These are phyloP conservation scores for Vanderwaltozyma tropicalis DNA, from an alignment of 805 yeast species.

Conservation along the genomic window DNA sequence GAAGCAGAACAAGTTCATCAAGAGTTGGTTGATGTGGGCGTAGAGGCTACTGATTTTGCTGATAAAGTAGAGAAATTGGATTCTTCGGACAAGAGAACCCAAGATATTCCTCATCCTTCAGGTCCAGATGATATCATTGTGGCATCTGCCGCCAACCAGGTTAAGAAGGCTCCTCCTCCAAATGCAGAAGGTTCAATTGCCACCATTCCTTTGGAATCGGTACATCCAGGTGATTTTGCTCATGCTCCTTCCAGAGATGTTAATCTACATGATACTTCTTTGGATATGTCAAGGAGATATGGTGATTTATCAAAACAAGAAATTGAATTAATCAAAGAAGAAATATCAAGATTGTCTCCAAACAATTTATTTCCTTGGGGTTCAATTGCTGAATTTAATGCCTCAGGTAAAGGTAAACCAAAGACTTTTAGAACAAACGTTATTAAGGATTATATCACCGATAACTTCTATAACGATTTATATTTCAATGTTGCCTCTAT, in stretches of 20 bases:
- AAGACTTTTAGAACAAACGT: constrained; percentile 22
- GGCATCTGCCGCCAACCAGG: constrained; percentile 16
- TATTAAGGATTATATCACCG: constrained; percentile 51
- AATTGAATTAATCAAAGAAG: constrained; percentile 7
- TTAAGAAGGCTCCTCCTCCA: constrained; percentile 17
- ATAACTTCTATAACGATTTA: constrained; percentile 62
- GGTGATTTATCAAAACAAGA: constrained; percentile 3
- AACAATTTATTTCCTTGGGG: constrained; percentile 30
- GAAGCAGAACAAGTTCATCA: no score
- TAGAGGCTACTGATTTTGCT: no score
- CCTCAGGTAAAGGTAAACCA: constrained; percentile 12
- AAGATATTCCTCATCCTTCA: no score
- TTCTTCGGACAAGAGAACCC: no score
- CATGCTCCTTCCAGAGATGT: constrained; percentile 17
- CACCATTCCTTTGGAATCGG: constrained; percentile 22
- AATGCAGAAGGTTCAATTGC: constrained; percentile 21
- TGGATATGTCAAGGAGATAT: background rate
- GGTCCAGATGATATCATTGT: constrained; percentile 7
- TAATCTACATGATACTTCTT: constrained; percentile 24
- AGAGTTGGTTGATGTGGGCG: no score
- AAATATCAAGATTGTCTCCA: constrained; percentile 4
- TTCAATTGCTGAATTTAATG: constrained; percentile 23
- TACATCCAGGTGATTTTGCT: constrained; percentile 16
- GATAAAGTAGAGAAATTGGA: no score
- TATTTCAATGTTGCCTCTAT: constrained; percentile 58